Evolutionary conservation across 1,284 basidiomycete genomes (phyloP), one percentile per base, ranked within the genome.

Genomic region (Pyrrhoderma lamaoense): DNA sequence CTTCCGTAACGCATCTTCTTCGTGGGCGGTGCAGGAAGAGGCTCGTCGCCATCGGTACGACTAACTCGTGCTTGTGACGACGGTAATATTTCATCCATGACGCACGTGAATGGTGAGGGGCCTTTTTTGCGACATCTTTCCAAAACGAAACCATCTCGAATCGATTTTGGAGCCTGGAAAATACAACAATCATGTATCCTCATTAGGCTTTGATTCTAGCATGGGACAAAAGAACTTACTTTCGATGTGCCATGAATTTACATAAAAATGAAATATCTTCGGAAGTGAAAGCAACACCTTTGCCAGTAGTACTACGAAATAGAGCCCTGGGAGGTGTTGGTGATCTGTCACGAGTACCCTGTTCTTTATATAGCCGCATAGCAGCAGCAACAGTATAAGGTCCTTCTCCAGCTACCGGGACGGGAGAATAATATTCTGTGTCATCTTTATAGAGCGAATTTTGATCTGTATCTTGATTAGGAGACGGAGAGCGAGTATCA

Each of bases 41-140:
- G 82, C 11, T 79, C 81, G 55, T 85, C 82, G 1, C 66, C 71
- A 11, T 79, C 77, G 5, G 70, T 70, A 54, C 77, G 76, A 44
- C 83, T 18, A 89, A 67, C 59, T 90, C 88, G 59, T 90, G 87
- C 58, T 86, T 87, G 62, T 90, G 87, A 53, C 87, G 72, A 13
- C 87, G 75, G 75, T 86, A 90, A 66, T 82, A 90, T 65, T 90
- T 90, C 85, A 90, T 88, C 87, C 87, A 90, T 2, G 87, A 89
- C 45, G 88, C 87, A 22, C 86, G 80, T 21, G 88, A 89, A 60
- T 90, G 87, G 64, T 90, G 87, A 1, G 88, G 87, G 0, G 86
- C 87, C 82, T 87, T 88, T 8, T 67, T 60, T 3, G 86, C 85
- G 9, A 90, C 83, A 47, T 89, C 87, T 63, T 87, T 89, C 87